A percentile compares a stretch with the other conserved stretches of the same genome.
These are phyloP conservation scores for Rutstroemia sp. DNA, from an alignment of 2,329 filamentous ascomycete genomes.

Conservation along the genomic window DNA sequence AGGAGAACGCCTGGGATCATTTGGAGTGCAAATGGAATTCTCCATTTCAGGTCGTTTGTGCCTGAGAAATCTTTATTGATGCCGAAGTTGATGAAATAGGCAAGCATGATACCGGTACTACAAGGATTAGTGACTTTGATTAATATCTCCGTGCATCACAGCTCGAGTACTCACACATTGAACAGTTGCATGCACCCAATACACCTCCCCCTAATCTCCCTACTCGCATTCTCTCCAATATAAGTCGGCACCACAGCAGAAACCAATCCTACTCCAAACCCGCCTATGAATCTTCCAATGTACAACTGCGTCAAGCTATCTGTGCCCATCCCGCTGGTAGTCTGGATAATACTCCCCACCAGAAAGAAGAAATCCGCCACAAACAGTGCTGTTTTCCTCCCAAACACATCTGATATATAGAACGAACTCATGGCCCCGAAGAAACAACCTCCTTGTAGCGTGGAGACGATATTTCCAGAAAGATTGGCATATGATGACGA, in stretches of 20 bases:
- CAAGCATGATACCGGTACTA: conserved; percentile 11
- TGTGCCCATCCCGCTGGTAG: conserved; percentile 7
- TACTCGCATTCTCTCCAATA: conserved; percentile 12
- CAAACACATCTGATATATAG: conserved; percentile 26
- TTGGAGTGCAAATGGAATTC: conserved; percentile 57
- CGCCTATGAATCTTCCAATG: conserved; percentile 10
- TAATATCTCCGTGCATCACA: too few relatives aligned
- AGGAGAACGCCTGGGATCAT: conserved; percentile 54
- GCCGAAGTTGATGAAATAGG: conserved; percentile 10
- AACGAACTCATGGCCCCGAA: conserved; percentile 47
- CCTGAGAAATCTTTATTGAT: conserved; percentile 2
- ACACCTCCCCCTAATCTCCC: conserved; percentile 11
- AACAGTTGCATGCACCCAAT: conserved; percentile 14
- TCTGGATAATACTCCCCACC: conserved; percentile 7
- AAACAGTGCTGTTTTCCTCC: conserved; percentile 11
- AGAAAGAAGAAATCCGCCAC: conserved; percentile 10
- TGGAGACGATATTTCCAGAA: conserved; percentile 45
- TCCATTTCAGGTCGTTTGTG: conserved; percentile 27
- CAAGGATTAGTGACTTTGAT: not conserved
- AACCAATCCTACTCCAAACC: conserved; percentile 12
- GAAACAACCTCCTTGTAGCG: conserved; percentile 60
- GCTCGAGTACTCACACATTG: conserved; percentile 10
- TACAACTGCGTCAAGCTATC: conserved; percentile 9
- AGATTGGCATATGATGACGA: not conserved
- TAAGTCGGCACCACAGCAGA: conserved; percentile 13